Base-by-base conservation (phyloP, 495 filamentous ascomycete species). In the Aspergillus saccharolyticus region DNA sequence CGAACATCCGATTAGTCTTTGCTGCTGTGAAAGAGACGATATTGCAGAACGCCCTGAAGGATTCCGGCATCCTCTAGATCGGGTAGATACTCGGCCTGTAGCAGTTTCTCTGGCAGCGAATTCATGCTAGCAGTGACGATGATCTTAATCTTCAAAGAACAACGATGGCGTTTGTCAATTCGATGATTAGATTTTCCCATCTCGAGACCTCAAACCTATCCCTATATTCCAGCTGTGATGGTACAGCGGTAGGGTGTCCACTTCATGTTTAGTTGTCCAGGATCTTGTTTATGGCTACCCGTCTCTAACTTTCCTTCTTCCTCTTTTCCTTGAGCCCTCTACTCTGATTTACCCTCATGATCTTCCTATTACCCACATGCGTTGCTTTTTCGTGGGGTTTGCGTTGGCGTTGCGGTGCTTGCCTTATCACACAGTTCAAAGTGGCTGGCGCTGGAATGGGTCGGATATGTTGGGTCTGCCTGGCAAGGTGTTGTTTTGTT, bases 11-110 rank as follows among this genome's bases (percentile, higher is more conserved):
- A 42, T 79, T 98, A 17, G 94, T 98, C 33, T 98, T 98, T 71
- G 94, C 94, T 30, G 94, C 94, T 3, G 94, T 98, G 42, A 98
- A 98, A 73, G 94, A 98, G 74, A 98, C 94, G 28, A 97, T 98
- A 60, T 80, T 98, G 46, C 95, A 97, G 73, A 98, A 97, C 70
- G 94, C 94, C 20, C 78, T 98, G 67, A 96, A 94, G 77, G 94
- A 98, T 70, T 97, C 94, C 4, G 94, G 94, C 61, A 97, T 98
- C 71, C 82, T 97, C 68, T 97, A 64, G 61, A 54, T 44, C 4
- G 2, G 42, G 22, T n/a, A 28, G 51, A 39, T 51, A 9, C n/a
- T 25, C 42, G 42, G 19, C 18, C 15, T 14, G 22, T 24, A 18
- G 33, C 42, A 45, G 17, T 3, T 24, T 42, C 9, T 2, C 16